phyloP scores from a whole-genome alignment of 2,329 filamentous ascomycete genomes.

The Aspergillus costaricaensis region DNA sequence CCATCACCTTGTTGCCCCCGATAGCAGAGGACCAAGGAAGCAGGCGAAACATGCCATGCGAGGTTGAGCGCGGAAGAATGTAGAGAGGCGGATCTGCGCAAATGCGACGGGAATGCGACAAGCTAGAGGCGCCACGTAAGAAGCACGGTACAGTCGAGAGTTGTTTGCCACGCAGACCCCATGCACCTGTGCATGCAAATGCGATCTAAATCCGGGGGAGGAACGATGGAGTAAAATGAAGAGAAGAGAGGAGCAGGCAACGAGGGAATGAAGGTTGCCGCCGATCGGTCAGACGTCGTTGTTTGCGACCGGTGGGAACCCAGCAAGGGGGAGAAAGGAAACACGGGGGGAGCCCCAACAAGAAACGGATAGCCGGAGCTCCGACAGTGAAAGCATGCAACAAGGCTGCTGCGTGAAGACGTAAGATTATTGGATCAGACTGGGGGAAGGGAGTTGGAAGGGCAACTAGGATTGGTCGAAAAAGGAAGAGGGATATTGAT shows the following conservation, averaged over 20 bases:
- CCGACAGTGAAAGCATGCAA: slow-evolving; percentile 17
- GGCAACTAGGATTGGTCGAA: not conserved
- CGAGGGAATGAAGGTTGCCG: slow-evolving; percentile 19
- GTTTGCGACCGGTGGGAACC: slow-evolving; percentile 23
- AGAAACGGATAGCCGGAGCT: slow-evolving; percentile 8
- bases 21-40: slow-evolving; percentile 49
- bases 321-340: slow-evolving; percentile 19
- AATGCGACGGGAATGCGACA: slow-evolving; percentile 19
- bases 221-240: slow-evolving; percentile 14
- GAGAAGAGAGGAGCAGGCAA: slow-evolving; percentile 16
- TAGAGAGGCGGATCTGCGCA: slow-evolving; percentile 13
- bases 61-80: slow-evolving; percentile 26
- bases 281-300: slow-evolving; percentile 20
- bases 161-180: slow-evolving; percentile 11
- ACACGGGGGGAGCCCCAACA: slow-evolving; percentile 12
- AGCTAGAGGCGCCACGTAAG: not conserved
- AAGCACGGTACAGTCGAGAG: slow-evolving; percentile 10
- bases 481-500: slow-evolving; percentile 7
- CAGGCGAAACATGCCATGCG: slow-evolving; percentile 54
- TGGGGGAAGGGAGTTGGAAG: not conserved
- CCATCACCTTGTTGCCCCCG: slow-evolving; percentile 49
- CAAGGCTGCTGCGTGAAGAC: slow-evolving; percentile 35
- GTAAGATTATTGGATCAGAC: slow-evolving; percentile 17
- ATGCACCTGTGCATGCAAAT: slow-evolving; percentile 28
- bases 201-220: slow-evolving; percentile 24